A percentile compares a stretch with the other conserved stretches of the same genome.
These are phyloP conservation scores for Pseudonitzschia multiseries DNA, from an alignment of 108 stramenopile genomes.

Conservation along the genomic window DNA sequence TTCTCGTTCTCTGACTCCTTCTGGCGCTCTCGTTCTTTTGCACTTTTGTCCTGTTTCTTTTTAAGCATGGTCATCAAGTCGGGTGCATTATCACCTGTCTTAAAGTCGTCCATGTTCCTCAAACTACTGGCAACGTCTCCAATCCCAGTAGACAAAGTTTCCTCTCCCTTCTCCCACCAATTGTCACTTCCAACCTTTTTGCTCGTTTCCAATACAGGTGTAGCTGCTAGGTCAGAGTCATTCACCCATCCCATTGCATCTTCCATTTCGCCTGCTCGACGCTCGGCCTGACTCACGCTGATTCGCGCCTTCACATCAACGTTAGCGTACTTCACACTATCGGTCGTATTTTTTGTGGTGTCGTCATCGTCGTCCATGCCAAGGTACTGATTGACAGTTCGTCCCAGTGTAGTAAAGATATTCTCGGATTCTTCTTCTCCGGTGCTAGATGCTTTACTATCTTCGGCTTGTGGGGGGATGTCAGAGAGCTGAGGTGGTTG, in stretches of 20 bases:
- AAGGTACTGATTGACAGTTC: slow-evolving; percentile 24
- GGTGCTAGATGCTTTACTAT: not conserved
- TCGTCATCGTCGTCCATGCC: slow-evolving; percentile 21
- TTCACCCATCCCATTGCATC: slow-evolving; percentile 41
- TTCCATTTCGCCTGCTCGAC: slow-evolving; percentile 37
- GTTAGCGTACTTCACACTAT: slow-evolving; percentile 30
- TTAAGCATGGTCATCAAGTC: slow-evolving; percentile 41
- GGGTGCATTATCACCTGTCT: slow-evolving; percentile 32
- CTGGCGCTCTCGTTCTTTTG: slow-evolving; percentile 9
- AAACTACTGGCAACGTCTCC: slow-evolving; percentile 32
- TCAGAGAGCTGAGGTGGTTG: not conserved
- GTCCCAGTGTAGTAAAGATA: slow-evolving; percentile 32
- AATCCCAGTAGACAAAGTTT: not conserved
- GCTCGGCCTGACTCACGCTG: slow-evolving; percentile 34
- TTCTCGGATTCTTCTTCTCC: slow-evolving; percentile 10
- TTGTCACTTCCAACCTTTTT: slow-evolving; percentile 24
- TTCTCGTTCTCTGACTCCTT: not conserved
- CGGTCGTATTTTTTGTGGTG: slow-evolving; percentile 20
- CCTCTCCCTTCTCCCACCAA: slow-evolving; percentile 38
- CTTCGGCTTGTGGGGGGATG: slow-evolving; percentile 7
- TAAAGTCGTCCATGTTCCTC: slow-evolving; percentile 20
- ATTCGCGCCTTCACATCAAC: slow-evolving; percentile 7
- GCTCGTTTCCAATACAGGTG: slow-evolving; percentile 1
- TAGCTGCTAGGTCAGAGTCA: slow-evolving; percentile 15
- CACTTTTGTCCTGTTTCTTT: slow-evolving; percentile 35